Evolutionary conservation across 768 basidiomycete species (phyloP).

Genomic region (Hirschioporus abietinus): DNA sequence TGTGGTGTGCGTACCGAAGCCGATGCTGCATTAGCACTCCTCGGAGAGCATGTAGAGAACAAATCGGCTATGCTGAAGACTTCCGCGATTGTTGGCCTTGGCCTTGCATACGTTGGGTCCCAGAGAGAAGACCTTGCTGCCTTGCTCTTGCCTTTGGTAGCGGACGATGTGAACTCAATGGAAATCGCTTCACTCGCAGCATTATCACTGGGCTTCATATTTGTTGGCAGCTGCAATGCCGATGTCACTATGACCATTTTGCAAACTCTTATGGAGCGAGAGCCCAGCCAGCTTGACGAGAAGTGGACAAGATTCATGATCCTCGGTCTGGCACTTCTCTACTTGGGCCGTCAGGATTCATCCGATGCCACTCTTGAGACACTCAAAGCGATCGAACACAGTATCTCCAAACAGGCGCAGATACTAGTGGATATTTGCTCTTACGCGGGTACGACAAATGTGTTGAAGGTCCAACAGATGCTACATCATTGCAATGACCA

Average conservation of each 20-base stretch:
- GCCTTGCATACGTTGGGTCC: conserved; percentile 91
- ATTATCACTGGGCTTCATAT: conserved; percentile 89
- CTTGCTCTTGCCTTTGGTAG: conserved; percentile 73
- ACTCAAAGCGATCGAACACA: conserved; percentile 88
- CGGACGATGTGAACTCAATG: conserved; percentile 80
- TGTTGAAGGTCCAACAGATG: conserved; percentile 87
- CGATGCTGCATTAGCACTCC: conserved; percentile 86
- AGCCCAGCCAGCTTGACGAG: conserved; percentile 72
- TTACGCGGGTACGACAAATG: conserved; percentile 93
- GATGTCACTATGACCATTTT: conserved; percentile 87
- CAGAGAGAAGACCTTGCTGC: conserved; percentile 80
- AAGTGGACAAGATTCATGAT: conserved; percentile 94
- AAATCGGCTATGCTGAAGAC: conserved; percentile 79
- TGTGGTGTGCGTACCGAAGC: conserved; percentile 86
- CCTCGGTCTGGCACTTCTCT: conserved; percentile 84
- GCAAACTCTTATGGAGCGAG: conserved; percentile 86
- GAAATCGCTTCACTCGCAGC: conserved; percentile 85
- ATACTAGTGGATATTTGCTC: conserved; percentile 92
- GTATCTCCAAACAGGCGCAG: conserved; percentile 84
- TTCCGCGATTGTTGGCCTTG: conserved; percentile 87
- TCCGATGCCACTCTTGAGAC: conserved; percentile 93
- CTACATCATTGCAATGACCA: conserved; percentile 94
- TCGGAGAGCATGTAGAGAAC: conserved; percentile 87
- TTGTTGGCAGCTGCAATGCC: conserved; percentile 91
- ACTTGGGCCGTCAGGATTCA: conserved; percentile 86